These are phyloP conservation scores for Cystofilobasidium macerans DNA, from an alignment of 768 basidiomycete species.

Conservation along the genomic window DNA sequence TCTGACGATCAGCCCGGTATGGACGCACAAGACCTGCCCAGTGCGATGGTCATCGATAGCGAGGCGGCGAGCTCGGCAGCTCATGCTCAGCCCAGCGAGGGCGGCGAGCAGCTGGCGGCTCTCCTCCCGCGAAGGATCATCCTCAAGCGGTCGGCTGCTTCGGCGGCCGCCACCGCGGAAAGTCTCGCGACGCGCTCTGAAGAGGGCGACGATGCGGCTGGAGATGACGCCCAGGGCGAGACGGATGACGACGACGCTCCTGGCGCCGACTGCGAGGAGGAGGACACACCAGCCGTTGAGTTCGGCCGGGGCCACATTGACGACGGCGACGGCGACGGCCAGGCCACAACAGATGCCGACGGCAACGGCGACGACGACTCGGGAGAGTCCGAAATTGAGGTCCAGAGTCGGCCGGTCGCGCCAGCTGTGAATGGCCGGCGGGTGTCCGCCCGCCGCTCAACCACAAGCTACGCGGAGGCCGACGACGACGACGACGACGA, in stretches of 20 bases:
- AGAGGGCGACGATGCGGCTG: background rate
- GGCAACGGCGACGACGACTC: background rate
- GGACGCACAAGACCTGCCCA: too few relatives aligned
- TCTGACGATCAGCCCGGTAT: background rate
- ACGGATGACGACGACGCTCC: background rate
- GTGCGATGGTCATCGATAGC: too few relatives aligned
- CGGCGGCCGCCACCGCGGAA: too few relatives aligned
- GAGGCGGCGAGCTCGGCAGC: too few relatives aligned
- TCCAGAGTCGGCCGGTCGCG: background rate
- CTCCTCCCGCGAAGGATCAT: background rate
- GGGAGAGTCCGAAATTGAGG: constrained; percentile 4
- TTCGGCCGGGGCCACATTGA: too few relatives aligned
- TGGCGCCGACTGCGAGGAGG: background rate
- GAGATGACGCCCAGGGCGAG: background rate
- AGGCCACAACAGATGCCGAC: background rate
- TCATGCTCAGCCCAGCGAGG: background rate
- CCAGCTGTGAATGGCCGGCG: too few relatives aligned
- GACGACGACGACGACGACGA: background rate
- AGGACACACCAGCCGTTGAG: background rate
- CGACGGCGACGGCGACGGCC: background rate
- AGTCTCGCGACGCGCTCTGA: background rate
- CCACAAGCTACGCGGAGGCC: too few relatives aligned
- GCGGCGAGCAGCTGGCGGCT: too few relatives aligned
- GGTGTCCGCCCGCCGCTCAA: too few relatives aligned
- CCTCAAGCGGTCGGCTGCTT: background rate